These are phyloP conservation scores for Lentinula sp. DNA, from an alignment of 768 basidiomycete species.

Conservation along the genomic window DNA sequence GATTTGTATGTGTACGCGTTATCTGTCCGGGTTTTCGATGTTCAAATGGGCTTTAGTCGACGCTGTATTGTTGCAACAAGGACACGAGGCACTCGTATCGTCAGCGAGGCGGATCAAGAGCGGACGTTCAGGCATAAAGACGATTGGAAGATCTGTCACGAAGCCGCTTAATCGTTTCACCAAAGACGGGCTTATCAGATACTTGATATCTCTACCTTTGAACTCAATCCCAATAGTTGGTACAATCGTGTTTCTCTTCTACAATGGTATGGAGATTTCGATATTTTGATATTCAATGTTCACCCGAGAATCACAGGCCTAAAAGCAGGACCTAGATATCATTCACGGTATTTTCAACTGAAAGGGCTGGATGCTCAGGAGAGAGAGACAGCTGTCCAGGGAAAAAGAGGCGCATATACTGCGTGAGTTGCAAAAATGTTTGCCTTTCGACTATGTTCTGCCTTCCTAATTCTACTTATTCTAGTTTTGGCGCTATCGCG, in stretches of 20 bases:
- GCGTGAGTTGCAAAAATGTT: conserved; percentile 33
- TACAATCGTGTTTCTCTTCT: conserved; percentile 53
- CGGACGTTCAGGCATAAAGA: conserved; percentile 29
- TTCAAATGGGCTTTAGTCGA: conserved; percentile 20
- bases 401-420: conserved; percentile 54
- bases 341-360: conserved; percentile 65
- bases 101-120: conserved; percentile 24
- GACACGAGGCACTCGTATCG: conserved; percentile 24
- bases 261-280: conserved; percentile 29
- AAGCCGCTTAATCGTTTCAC: conserved; percentile 40
- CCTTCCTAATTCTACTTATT: background rate
- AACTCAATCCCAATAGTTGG: conserved; percentile 65
- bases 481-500: conserved; percentile 54
- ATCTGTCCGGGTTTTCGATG: background rate
- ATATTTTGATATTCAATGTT: background rate
- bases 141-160: conserved; percentile 41
- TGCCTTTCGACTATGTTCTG: no score
- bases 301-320: conserved; percentile 18
- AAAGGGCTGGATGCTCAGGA: conserved; percentile 44
- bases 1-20: conserved; percentile 24
- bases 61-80: conserved; percentile 28
- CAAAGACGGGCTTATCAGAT: conserved; percentile 43
- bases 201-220: conserved; percentile 58
- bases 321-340: conserved; percentile 50
- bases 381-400: conserved; percentile 37